Percentiles rank a stretch among this genome's conserved stretches.
Conservation (phyloP, 2,329 filamentous ascomycete species). For the Pseudogymnoascus sp. region DNA sequence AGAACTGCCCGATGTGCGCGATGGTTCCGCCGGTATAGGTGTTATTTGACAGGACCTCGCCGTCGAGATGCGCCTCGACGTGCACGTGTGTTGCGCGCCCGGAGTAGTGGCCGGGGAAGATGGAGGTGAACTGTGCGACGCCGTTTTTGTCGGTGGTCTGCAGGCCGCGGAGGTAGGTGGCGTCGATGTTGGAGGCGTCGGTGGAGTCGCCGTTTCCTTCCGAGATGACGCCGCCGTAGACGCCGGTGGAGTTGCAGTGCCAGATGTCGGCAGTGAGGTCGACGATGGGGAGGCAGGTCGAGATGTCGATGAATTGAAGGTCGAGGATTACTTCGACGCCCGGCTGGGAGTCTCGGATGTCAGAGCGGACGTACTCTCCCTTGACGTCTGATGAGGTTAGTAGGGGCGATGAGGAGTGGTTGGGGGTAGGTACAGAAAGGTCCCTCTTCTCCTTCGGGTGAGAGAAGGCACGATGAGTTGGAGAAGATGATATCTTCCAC, state of each 20-base stretch:
- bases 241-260: constrained; percentile 38
- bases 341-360: constrained; percentile 30
- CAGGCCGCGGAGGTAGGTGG: constrained; percentile 35
- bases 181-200: constrained; percentile 31
- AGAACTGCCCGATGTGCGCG: constrained; percentile 55
- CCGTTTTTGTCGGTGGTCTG: constrained; percentile 34
- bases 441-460: constrained; percentile 27
- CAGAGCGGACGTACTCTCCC: constrained; percentile 31
- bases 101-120: constrained; percentile 39
- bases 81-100: constrained; percentile 41
- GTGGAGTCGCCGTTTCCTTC: constrained; percentile 34
- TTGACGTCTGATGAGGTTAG: constrained; percentile 24
- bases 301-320: constrained; percentile 45
- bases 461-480: constrained; percentile 25
- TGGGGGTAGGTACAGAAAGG: constrained; percentile 27
- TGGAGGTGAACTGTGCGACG: constrained; percentile 33
- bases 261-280: constrained; percentile 44
- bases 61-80: constrained; percentile 36
- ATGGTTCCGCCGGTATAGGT: constrained; percentile 42
- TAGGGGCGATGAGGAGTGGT: neutral
- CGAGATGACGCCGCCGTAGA: constrained; percentile 39
- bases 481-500: constrained; percentile 14
- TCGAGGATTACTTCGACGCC: constrained; percentile 36
- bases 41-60: constrained; percentile 31
- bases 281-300: constrained; percentile 43